A percentile compares a stretch with the other conserved stretches of the same genome.
Conservation (phyloP, 2,329 filamentous ascomycete species). For the Cytospora chrysosperma region DNA sequence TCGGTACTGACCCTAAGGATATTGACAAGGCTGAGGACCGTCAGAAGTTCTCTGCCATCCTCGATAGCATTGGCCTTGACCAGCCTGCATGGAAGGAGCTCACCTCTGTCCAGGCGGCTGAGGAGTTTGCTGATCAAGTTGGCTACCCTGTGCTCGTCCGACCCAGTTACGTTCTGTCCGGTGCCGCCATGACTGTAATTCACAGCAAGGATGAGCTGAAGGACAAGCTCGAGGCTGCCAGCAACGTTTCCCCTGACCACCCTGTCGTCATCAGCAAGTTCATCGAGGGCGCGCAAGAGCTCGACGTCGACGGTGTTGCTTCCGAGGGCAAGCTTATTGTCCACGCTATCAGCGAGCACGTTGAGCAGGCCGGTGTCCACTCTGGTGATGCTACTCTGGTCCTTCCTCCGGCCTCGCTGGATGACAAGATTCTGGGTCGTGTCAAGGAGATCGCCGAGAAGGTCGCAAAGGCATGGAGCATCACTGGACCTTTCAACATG, state of each 20-base stretch:
- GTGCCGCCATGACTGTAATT: conserved; percentile 98
- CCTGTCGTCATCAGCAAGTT: conserved; percentile 98
- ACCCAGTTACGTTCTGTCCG: conserved; percentile 92
- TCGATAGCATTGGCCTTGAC: conserved; percentile 94
- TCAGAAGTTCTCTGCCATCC: conserved; percentile 96
- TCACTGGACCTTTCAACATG: conserved; percentile 99
- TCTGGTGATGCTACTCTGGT: conserved; percentile 95
- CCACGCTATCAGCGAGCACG: conserved; percentile 92
- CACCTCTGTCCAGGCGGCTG: conserved; percentile 83
- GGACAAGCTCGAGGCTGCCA: conserved; percentile 89
- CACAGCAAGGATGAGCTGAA: conserved; percentile 83
- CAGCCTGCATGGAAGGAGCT: conserved; percentile 98
- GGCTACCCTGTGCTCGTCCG: conserved; percentile 94
- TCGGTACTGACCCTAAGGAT: conserved; percentile 88
- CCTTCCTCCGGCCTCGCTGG: conserved; percentile 79
- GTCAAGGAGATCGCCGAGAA: conserved; percentile 95
- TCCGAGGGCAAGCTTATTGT: conserved; percentile 82
- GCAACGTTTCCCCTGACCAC: conserved; percentile 90
- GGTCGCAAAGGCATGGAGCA: conserved; percentile 94
- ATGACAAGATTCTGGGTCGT: conserved; percentile 74
- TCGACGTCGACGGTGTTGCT: conserved; percentile 92
- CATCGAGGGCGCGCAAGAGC: conserved; percentile 94
- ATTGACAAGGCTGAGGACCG: conserved; percentile 98
- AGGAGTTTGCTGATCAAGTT: conserved; percentile 79
- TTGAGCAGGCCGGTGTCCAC: conserved; percentile 97